A percentile compares a stretch with the other conserved stretches of the same genome.
Conservation (phyloP, 768 basidiomycete genomes). For the Termitomyces sp. region DNA sequence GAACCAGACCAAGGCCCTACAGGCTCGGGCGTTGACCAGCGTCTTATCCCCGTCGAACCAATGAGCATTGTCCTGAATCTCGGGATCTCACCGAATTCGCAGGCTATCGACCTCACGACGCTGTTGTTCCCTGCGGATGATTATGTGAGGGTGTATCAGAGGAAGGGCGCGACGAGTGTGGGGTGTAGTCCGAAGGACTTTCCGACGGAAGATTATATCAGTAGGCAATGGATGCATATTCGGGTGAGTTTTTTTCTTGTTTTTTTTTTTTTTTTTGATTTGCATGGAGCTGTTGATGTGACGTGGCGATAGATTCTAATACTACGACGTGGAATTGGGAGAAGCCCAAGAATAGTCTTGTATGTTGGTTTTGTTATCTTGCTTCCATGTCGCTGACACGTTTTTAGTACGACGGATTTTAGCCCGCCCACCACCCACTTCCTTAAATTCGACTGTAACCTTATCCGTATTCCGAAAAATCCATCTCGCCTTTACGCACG, state of each 20-base stretch:
- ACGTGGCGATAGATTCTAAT: constrained; percentile 32
- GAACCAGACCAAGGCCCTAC: constrained; percentile 30
- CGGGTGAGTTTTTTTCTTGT: neutral
- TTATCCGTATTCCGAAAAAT: no score
- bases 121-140: constrained; percentile 72
- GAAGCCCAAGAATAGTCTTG: constrained; percentile 36
- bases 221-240: constrained; percentile 48
- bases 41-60: constrained; percentile 58
- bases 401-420: neutral
- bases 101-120: constrained; percentile 46
- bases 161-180: constrained; percentile 48
- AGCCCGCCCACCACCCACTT: neutral
- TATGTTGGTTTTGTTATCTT: neutral
- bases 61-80: constrained; percentile 61
- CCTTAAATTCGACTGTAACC: no score
- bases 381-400: neutral
- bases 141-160: constrained; percentile 80
- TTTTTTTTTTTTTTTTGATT: no score
- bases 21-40: constrained; percentile 53
- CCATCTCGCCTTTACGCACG: no score
- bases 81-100: constrained; percentile 68
- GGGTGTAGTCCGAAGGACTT: constrained; percentile 64
- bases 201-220: constrained; percentile 66
- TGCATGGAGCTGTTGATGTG: no score
- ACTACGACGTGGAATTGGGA: constrained; percentile 37